These are phyloP conservation scores for Clavispora asparagi DNA, from an alignment of 805 yeast species.

Conservation along the genomic window DNA sequence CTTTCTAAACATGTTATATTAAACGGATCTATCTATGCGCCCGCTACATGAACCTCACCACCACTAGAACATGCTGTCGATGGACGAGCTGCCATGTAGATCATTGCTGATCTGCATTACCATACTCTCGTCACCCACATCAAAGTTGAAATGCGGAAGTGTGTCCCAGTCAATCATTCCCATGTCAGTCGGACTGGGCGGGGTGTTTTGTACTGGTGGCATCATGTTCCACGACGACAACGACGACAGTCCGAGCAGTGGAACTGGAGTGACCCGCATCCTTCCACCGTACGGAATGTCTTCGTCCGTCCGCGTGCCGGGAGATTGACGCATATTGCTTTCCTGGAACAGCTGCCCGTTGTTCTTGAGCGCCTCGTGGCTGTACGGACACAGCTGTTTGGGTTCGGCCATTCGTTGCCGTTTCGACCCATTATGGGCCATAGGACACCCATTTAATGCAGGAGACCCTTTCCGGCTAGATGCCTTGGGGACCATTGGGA, in stretches of 20 bases:
- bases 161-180: conserved; percentile 15
- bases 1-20: too few relatives aligned
- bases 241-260: background rate
- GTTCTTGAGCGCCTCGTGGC: conserved; percentile 14
- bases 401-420: background rate
- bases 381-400: conserved; percentile 30
- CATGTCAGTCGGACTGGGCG: background rate
- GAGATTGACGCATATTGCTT: background rate
- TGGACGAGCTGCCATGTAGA: conserved; percentile 9
- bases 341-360: conserved; percentile 1
- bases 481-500: conserved; percentile 13
- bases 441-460: conserved; percentile 5
- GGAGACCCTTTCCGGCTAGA: background rate
- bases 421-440: conserved; percentile 2
- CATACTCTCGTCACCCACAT: conserved; percentile 23
- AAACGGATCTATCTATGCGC: too few relatives aligned
- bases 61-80: conserved; percentile 22
- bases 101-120: conserved; percentile 17
- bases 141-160: conserved; percentile 25
- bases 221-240: conserved; percentile 1
- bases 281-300: background rate
- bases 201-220: background rate
- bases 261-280: conserved; percentile 2
- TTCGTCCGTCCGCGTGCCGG: background rate
- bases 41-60: background rate